Evolutionary conservation across 345 rosid genomes (phyloP), one percentile per base, ranked within the genome.

Genomic region (Brassica rapa): DNA sequence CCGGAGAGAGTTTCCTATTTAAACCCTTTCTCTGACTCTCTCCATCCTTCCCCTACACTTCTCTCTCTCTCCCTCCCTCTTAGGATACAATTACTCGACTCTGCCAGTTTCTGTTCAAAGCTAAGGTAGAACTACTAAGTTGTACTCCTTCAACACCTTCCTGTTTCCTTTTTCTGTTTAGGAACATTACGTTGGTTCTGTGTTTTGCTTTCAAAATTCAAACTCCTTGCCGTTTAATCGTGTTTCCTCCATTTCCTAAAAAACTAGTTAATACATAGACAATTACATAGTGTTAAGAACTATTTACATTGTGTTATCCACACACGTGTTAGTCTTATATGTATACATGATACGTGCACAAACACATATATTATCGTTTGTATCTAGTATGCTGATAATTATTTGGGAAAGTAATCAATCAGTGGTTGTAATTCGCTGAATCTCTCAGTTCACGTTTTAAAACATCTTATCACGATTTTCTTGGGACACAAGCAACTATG

Each of bases 21-120:
- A 81, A 66, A 72, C 84, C 55, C 8, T 3, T 67, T 62, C 61
- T 9, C 24, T 21, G 70, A 57, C 32, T 71, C 74, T 67, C 70
- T 81, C 4, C 1, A 49, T 76, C 74, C 78, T 51, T 81, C 84
- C 84, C 77, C 74, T 70, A 24, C 77, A 67, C 81, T 60, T 71
- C 37, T n/a, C 73, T 80, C 67, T 59, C 69, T 56, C 72, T 75
- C 19, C 25, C 71, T 72, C n/a, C 53, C 66, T 68, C 82, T 46
- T 46, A 4, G 16, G n/a, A 11, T 9, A 43, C 51, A 68, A 19
- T 19, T 19, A 19, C 43, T 55, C 46, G 62, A 5, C 8, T 10
- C 27, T 53, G 1, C 66, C 49, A 6, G 12, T 56, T 74, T 80
- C 56, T 53, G 41, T 53, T 72, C 4, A 37, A 66, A 39, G 41